Conservation (phyloP, 2,329 filamentous ascomycete genomes). For the Colletotrichum sp. region DNA sequence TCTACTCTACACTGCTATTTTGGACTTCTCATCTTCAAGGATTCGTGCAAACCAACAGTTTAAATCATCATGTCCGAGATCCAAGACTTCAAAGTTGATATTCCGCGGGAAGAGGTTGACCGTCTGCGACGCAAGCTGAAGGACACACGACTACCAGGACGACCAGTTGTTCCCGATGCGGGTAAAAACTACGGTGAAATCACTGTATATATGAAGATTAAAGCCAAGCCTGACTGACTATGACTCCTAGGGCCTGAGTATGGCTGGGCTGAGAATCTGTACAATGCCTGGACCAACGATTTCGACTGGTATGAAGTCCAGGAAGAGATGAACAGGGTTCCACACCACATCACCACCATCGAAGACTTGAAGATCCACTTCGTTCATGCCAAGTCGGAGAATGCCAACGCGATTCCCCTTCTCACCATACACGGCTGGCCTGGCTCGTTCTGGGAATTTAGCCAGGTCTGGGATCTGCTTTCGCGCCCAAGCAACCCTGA, state of each 20-base stretch:
- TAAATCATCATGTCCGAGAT: background rate
- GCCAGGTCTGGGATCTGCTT: conserved; percentile 39
- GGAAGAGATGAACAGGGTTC: conserved; percentile 3
- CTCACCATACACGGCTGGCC: conserved; percentile 50
- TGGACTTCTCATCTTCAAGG: background rate
- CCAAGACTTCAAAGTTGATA: background rate
- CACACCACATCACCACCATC: conserved; percentile 23
- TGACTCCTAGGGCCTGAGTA: background rate
- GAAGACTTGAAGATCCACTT: conserved; percentile 30
- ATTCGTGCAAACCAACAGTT: background rate
- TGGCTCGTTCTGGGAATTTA: conserved; percentile 49
- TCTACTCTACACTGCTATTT: background rate
- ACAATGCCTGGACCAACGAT: conserved; percentile 2
- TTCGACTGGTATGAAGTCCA: conserved; percentile 24
- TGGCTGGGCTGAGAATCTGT: conserved; percentile 20
- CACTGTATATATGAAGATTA: rapidly evolving
- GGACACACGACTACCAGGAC: background rate
- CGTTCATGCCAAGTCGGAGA: conserved; percentile 23
- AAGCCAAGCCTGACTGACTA: background rate
- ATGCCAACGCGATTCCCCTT: conserved; percentile 38
- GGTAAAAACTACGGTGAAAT: background rate
- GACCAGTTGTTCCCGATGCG: background rate
- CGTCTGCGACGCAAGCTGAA: background rate
- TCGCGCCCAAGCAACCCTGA: conserved; percentile 24
- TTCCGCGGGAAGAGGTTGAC: background rate